phyloP scores from a whole-genome alignment of 805 yeast species.

The Cyberlindnera meyerae region DNA sequence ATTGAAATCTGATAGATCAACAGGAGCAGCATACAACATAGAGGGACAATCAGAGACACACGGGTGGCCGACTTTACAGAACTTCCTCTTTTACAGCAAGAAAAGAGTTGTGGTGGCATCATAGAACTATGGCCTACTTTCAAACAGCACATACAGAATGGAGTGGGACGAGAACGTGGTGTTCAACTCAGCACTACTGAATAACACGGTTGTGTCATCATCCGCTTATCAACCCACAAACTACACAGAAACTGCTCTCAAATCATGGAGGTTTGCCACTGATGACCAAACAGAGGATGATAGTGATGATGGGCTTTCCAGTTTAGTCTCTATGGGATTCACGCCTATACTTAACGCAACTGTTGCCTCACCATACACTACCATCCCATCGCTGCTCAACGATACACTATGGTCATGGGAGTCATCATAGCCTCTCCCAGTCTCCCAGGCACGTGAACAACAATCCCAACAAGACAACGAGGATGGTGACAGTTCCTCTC shows the following conservation, averaged over 20 bases:
- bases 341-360: conserved; percentile 56
- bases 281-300: conserved; percentile 39
- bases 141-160: conserved; percentile 30
- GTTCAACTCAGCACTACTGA: conserved; percentile 9
- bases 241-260: conserved; percentile 4
- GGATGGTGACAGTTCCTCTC: conserved; percentile 14
- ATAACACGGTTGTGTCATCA: background rate
- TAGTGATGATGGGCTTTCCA: conserved; percentile 32
- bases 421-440: conserved; percentile 42
- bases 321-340: conserved; percentile 51
- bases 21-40: conserved; percentile 15
- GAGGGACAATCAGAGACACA: conserved; percentile 9
- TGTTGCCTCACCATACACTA: conserved; percentile 14
- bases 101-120: conserved; percentile 36
- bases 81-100: conserved; percentile 31
- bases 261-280: conserved; percentile 35
- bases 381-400: conserved; percentile 30
- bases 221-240: conserved; percentile 5
- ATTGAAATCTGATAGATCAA: conserved; percentile 19
- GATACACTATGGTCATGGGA: conserved; percentile 74
- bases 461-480: conserved; percentile 7
- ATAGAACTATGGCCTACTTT: conserved; percentile 24
- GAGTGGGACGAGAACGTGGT: conserved; percentile 18
- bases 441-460: conserved; percentile 22
- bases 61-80: conserved; percentile 33